Evolutionary conservation across 768 basidiomycete species (phyloP).

Genomic region (Solioccasus polychromus): DNA sequence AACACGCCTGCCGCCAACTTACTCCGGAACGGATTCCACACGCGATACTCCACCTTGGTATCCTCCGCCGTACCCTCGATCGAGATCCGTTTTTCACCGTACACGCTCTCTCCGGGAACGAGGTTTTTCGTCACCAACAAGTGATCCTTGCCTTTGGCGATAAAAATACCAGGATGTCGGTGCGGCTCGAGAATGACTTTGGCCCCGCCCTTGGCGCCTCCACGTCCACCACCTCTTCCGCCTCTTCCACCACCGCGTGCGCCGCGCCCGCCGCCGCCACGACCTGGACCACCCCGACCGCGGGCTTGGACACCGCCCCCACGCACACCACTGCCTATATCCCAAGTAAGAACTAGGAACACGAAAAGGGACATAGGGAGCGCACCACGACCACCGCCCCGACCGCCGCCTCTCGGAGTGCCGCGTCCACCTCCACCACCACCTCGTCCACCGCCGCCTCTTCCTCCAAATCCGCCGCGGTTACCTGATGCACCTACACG

Average conservation of each 20-base stretch:
- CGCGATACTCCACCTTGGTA: conserved; percentile 93
- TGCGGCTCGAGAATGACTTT: conserved; percentile 95
- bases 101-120: conserved; percentile 95
- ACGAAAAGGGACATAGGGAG: neutral
- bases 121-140: conserved; percentile 97
- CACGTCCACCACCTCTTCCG: conserved; percentile 60
- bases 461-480: conserved; percentile 64
- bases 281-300: conserved; percentile 36
- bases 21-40: conserved; percentile 99
- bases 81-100: conserved; percentile 96
- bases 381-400: conserved; percentile 41
- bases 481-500: conserved; percentile 69
- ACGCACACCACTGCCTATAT: conserved; percentile 12
- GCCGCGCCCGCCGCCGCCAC: conserved; percentile 46
- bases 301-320: conserved; percentile 29
- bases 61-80: conserved; percentile 73
- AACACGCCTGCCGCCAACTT: conserved; percentile 97
- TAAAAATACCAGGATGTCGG: conserved; percentile 90
- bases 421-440: conserved; percentile 38
- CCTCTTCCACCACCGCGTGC: conserved; percentile 45
- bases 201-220: conserved; percentile 77
- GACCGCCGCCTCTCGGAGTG: conserved; percentile 38
- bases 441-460: conserved; percentile 40
- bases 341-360: neutral
- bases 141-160: conserved; percentile 96